Evolutionary conservation across 495 filamentous ascomycete species (phyloP), one percentile per base, ranked within the genome.

Genomic region (Neurospora africana): DNA sequence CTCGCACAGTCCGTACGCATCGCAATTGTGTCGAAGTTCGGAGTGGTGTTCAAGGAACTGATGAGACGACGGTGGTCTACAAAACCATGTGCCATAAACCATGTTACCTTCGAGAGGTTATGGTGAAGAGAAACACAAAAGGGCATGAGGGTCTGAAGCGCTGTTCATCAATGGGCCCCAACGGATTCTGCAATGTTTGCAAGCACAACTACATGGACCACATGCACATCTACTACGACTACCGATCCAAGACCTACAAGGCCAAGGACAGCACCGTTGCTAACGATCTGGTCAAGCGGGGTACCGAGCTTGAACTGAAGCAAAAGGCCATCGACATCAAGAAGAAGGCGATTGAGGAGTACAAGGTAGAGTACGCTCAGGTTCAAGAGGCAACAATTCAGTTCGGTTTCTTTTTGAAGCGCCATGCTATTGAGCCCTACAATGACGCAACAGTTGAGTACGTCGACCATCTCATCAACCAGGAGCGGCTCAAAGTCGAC

Each of bases 381-480:
- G 77, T 85, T 36, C 79, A 80, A 69, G 39, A 79, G 15, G 83
- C 81, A 0, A 76, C 82, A 3, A 80, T 77, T 3, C 71, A 81
- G 38, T 84, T 84, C 65, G 73, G 79, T 21, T 53, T 83, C 27
- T 85, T 81, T 70, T 65, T 84, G 6, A 81, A 79, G 71, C 76
- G 79, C n/a, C 72, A 83, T 67, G 79, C 79, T 2, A 79, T 84
- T 38, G 75, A 76, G 1, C 74, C 76, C 0, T 81, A 75, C 69
- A 84, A 84, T 58, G 82, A 85, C 68, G 78, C 80, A 1, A 83
- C 76, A 4, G 9, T 83, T 0, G 83, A 73, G 3, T 84, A 84
- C 67, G 74, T 84, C 33, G 81, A 82, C 38, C 68, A 74, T 5
- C 68, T 83, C 0, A 83, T 83, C 40, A 69, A 72, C 33, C 47